Evolutionary conservation across 1,139 yeast genomes (phyloP), one percentile per base, ranked within the genome.

Genomic region (Pichia sp.): DNA sequence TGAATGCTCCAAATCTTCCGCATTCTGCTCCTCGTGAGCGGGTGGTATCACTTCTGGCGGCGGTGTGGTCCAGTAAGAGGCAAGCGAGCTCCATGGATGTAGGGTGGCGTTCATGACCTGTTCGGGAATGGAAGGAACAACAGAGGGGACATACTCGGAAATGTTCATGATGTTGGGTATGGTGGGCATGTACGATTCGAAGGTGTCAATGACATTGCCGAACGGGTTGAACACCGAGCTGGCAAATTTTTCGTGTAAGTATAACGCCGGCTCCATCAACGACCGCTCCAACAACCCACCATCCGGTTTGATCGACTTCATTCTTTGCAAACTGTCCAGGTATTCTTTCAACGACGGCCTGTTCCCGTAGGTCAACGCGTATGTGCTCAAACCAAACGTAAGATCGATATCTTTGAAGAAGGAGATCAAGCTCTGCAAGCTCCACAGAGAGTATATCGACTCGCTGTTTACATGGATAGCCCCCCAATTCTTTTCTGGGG

Each of bases 401-500:
- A 58, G 47, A 56, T 65, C 69, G n/a, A 65, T 45, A 21, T 57
- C 52, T 53, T 66, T 67, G 6, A 66, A 44, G 41, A 58, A 58
- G 23, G 59, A 57, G 2, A 60, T 49, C 5, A 66, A 40, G 25
- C 52, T 57, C 1, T 41, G 44, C 6, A 62, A 40, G 16, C 50
- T 41, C 18, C 18, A 12, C 2, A 12, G 13, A 1, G 51, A 44
- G 12, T 46, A 50, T 4, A n/a, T 31, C 3, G 44, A 31, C 13
- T 55, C 44, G 10, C 46, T 37, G 37, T 57, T 52, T 19, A 55
- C 25, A 34, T 60, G 59, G 10, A 64, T 39, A 1, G 60, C 57
- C 0, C 70, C 70, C 58, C 63, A 66, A 48, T 65, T 62, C 46
- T 65, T 61, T 3, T 60, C 55, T 1, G 66, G 66, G 1, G 57